Base-by-base conservation (phyloP, 2,329 filamentous ascomycete genomes). In the Aureobasidium sp. region DNA sequence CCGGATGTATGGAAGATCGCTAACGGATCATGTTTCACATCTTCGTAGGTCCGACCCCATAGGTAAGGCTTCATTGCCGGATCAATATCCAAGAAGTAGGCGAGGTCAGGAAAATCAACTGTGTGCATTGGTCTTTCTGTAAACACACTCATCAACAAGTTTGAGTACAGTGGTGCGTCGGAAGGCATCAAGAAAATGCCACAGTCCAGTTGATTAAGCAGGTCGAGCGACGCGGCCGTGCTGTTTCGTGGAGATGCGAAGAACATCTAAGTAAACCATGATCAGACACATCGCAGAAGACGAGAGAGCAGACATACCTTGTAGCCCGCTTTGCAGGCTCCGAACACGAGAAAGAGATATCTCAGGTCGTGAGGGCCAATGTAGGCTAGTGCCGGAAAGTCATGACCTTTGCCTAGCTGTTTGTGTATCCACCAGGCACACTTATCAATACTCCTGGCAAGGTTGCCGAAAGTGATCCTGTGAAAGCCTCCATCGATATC, bases 1-100 rank as follows among this genome's bases (percentile, higher is more conserved):
- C 77, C 77, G 3, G 75, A 78, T 0, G 77, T 77, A 55, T 78
- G 77, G 1, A 77, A 59, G n/a, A 74, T 68, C 25, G 73, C 69
- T 6, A 77, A 73, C 0, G 73, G 71, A 1, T 77, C 75, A 39
- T 71, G 62, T n/a, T 49, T 37, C 6, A 11, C 34, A 8, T 49
- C 44, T 25, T 50, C 27, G 16, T 50, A 50, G 3, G 25, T 59
- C 10, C 44, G 50, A 9, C 25, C 6, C 57, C 57, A 59, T 2
- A 15, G 9, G 34, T 50, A 59, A 34, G 11, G 25, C 4, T 36
- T 25, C 25, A 32, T 16, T 1, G 5, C 13, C 1, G 5, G 5
- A 41, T 34, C 11, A 3, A 7, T 10, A 8, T 50, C 36, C 16
- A 49, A n/a, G 47, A 59, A 49, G 37, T 41, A 34, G 1, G n/a